phyloP scores from a whole-genome alignment of 2,329 filamentous ascomycete genomes.

The Fusarium temperatum region DNA sequence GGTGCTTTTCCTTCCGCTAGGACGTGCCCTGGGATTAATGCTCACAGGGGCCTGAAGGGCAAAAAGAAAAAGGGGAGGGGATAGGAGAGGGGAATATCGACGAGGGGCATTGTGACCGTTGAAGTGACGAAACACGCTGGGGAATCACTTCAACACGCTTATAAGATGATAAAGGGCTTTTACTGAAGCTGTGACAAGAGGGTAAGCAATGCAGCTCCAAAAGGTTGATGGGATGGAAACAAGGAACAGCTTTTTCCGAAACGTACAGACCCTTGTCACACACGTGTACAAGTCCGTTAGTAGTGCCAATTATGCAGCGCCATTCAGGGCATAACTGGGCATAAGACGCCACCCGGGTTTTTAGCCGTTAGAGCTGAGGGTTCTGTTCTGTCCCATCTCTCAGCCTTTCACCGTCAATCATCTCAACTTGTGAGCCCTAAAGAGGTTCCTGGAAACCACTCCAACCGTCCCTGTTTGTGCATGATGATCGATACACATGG shows the following conservation, averaged over 20 bases:
- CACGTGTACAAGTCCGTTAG: slow-evolving; percentile 35
- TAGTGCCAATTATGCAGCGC: slow-evolving; percentile 27
- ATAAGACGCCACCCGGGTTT: slow-evolving; percentile 19
- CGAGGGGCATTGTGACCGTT: slow-evolving; percentile 19
- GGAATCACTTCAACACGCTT: slow-evolving; percentile 3
- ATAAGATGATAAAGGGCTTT: not conserved
- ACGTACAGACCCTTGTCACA: slow-evolving; percentile 33
- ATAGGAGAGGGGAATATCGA: slow-evolving; percentile 2
- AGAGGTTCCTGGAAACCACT: slow-evolving; percentile 5
- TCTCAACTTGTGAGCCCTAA: slow-evolving; percentile 7
- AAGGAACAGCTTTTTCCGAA: slow-evolving; percentile 33
- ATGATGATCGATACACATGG: not conserved
- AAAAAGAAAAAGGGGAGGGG: slow-evolving; percentile 29
- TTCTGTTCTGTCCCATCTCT: slow-evolving; percentile 14
- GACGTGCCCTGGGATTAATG: slow-evolving; percentile 36
- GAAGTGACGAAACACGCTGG: slow-evolving; percentile 30
- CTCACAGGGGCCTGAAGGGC: slow-evolving; percentile 21
- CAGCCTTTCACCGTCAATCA: slow-evolving; percentile 19
- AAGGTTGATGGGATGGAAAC: slow-evolving; percentile 17
- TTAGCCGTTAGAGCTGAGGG: slow-evolving; percentile 10
- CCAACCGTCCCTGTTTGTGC: not conserved
- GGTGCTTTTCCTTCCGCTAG: slow-evolving; percentile 30
- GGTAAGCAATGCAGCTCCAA: slow-evolving; percentile 5
- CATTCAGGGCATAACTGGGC: slow-evolving; percentile 31
- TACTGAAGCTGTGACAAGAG: not conserved